Evolutionary conservation across 306 rosid species (phyloP).

Genomic region (Casuarina cunninghamiana): DNA sequence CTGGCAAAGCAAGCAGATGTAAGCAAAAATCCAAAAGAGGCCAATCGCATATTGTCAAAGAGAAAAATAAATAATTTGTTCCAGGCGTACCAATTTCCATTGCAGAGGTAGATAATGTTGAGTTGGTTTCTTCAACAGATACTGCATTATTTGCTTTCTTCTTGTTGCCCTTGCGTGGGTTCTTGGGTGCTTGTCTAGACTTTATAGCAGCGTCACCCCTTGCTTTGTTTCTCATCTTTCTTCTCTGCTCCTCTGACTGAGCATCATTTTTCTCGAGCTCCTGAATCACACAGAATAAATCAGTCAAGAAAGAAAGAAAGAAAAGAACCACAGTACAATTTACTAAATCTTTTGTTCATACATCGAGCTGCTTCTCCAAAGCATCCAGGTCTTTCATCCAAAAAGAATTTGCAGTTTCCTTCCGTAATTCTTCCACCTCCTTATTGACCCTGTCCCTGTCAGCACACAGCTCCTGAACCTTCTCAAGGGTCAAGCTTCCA

Average conservation of each 20-base stretch:
- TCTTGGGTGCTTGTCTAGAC: constrained; percentile 52
- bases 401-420: constrained; percentile 61
- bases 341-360: constrained; percentile 22
- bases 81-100: constrained; percentile 65
- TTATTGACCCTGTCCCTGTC: constrained; percentile 58
- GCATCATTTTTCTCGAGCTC: constrained; percentile 68
- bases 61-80: not conserved
- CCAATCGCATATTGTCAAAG: not conserved
- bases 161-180: constrained; percentile 56
- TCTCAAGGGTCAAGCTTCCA: constrained; percentile 77
- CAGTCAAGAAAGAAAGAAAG: not conserved
- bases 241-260: constrained; percentile 50
- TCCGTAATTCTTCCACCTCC: constrained; percentile 61
- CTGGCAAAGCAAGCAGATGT: constrained; percentile 28
- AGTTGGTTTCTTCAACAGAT: constrained; percentile 38
- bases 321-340: not conserved
- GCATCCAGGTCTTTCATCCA: constrained; percentile 81
- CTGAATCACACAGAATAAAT: constrained; percentile 35
- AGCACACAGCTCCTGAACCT: constrained; percentile 63
- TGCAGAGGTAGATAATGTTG: constrained; percentile 38
- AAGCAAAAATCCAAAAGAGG: not conserved
- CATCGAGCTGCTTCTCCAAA: constrained; percentile 71
- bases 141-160: constrained; percentile 59
- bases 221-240: constrained; percentile 45
- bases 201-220: constrained; percentile 33